Conservation (phyloP, 2,329 filamentous ascomycete genomes). For the Colletotrichum spaethianum region DNA sequence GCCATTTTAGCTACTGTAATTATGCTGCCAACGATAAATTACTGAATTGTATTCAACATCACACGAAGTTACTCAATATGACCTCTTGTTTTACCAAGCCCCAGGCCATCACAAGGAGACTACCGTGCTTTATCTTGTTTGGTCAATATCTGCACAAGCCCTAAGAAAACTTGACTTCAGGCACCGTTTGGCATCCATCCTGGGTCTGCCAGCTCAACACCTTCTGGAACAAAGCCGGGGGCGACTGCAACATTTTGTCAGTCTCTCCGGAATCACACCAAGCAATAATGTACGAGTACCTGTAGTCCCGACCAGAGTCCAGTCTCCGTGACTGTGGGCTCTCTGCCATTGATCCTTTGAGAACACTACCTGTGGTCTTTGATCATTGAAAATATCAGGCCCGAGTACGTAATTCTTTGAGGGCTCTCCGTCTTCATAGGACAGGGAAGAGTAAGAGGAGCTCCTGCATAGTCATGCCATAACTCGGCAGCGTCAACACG, state of each 20-base stretch:
- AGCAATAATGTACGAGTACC: slow-evolving; percentile 14
- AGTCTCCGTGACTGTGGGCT: slow-evolving; percentile 60
- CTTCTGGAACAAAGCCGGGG: neutral
- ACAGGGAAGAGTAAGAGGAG: slow-evolving; percentile 63
- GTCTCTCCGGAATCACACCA: neutral
- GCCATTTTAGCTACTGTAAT: too few species aligned
- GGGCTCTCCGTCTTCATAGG: slow-evolving; percentile 57
- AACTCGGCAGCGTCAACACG: slow-evolving; percentile 64
- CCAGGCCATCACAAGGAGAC: neutral
- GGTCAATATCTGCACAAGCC: too few species aligned
- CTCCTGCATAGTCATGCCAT: slow-evolving; percentile 69
- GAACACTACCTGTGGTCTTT: slow-evolving; percentile 61
- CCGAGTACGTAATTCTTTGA: slow-evolving; percentile 56
- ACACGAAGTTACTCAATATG: too few species aligned
- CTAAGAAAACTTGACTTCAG: neutral
- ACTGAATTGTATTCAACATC: too few species aligned
- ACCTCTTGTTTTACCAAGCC: too few species aligned
- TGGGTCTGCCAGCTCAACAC: slow-evolving; percentile 12
- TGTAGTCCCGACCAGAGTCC: slow-evolving; percentile 62
- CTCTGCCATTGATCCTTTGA: slow-evolving; percentile 61
- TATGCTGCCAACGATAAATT: too few species aligned
- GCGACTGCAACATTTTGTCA: neutral
- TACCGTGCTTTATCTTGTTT: neutral
- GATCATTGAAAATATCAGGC: slow-evolving; percentile 56
- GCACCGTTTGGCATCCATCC: slow-evolving; percentile 20